phyloP scores from a whole-genome alignment of 2,329 filamentous ascomycete species.

The Pseudopithomyces chartarum region DNA sequence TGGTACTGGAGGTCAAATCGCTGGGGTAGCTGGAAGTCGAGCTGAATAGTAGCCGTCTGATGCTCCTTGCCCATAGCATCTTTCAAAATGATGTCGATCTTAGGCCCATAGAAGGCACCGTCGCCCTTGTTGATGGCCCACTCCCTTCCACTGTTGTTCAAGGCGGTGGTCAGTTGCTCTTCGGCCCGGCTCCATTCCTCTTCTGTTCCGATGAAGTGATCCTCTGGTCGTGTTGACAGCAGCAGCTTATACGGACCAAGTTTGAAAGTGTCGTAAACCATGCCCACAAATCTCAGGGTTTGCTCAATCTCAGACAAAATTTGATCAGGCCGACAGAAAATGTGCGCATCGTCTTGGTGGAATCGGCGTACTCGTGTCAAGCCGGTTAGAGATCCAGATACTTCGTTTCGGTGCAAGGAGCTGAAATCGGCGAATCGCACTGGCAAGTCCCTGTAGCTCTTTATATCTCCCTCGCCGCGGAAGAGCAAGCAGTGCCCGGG shows the following conservation, averaged over 20 bases:
- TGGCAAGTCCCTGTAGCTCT: conserved; percentile 80
- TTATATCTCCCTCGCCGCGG: conserved; percentile 69
- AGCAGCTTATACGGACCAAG: conserved; percentile 76
- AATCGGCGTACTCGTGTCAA: conserved; percentile 84
- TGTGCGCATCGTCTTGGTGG: conserved; percentile 90
- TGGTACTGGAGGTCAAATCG: conserved; percentile 79
- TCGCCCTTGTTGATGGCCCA: conserved; percentile 82
- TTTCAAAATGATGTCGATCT: conserved; percentile 83
- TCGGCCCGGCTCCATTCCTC: conserved; percentile 74
- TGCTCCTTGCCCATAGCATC: conserved; percentile 81
- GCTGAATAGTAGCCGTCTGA: conserved; percentile 85
- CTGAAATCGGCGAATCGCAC: conserved; percentile 88
- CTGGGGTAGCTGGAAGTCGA: conserved; percentile 87
- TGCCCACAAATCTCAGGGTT: conserved; percentile 74
- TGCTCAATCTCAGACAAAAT: conserved; percentile 74
- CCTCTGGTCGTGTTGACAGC: conserved; percentile 76
- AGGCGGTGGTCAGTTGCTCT: conserved; percentile 65
- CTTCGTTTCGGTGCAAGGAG: conserved; percentile 83
- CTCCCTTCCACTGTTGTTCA: conserved; percentile 66
- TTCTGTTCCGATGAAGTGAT: conserved; percentile 75
- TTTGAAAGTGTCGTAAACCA: conserved; percentile 71
- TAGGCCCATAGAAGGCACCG: conserved; percentile 89
- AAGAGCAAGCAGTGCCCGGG: conserved; percentile 88
- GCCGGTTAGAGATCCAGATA: conserved; percentile 79
- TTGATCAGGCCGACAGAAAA: conserved; percentile 81